Evolutionary conservation across 1,139 yeast genomes (phyloP).

Genomic region (Protomyces arabidopsidicola): DNA sequence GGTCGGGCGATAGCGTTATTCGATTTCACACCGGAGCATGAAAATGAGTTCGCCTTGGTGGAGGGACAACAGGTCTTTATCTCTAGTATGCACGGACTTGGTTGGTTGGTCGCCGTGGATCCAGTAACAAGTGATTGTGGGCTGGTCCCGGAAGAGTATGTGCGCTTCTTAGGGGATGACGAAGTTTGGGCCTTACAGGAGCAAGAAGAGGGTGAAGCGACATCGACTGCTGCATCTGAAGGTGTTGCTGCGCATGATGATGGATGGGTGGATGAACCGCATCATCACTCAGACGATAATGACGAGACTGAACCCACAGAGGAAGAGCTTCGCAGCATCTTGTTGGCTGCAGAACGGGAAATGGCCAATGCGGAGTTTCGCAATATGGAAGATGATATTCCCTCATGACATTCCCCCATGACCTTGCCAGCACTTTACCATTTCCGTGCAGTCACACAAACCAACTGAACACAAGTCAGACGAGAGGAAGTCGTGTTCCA

Average conservation of each 20-base stretch:
- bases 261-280: constrained; percentile 1
- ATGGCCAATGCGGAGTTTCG: background rate
- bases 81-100: constrained; percentile 91
- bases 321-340: background rate
- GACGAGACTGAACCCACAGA: background rate
- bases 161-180: constrained; percentile 48
- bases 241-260: background rate
- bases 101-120: constrained; percentile 95
- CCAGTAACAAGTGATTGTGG: constrained; percentile 70
- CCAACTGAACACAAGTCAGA: background rate
- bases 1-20: constrained; percentile 78
- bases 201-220: background rate
- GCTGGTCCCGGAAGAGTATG: constrained; percentile 91
- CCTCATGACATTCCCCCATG: background rate
- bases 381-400: background rate
- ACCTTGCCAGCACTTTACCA: background rate
- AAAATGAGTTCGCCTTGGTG: constrained; percentile 71
- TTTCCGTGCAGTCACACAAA: background rate
- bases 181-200: background rate
- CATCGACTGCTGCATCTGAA: background rate
- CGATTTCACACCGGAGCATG: constrained; percentile 88
- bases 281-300: background rate
- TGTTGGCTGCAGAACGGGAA: background rate
- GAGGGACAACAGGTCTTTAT: constrained; percentile 87
- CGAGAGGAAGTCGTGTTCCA: background rate